Evolutionary conservation across 1,284 basidiomycete genomes (phyloP), one percentile per base, ranked within the genome.

Genomic region (Trametes sp.): DNA sequence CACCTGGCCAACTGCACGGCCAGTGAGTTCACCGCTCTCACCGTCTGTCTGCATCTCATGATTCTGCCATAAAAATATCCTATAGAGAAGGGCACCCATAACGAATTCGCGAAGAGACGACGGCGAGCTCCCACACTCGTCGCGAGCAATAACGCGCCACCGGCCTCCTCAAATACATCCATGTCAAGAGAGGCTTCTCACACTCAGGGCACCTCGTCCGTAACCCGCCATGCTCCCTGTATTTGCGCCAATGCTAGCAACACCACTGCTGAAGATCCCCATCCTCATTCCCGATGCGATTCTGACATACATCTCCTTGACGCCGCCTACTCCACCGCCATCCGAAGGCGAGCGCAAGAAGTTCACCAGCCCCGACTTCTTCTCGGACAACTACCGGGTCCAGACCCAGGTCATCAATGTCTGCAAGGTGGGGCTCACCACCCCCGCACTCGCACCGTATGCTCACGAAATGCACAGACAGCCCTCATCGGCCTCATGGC

Each of bases 401-500:
- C 54, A 56, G 54, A 48, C 14, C 6, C n/a, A 35, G 14, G 0
- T 46, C 2, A 28, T 56, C 13, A 46, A 36, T 11, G 13, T 48
- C 2, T 56, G 54, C 44, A 56, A 56, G 33, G 54, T 55, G 35
- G 7, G 31, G 4, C 6, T 21, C 33, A 3, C 19, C 16, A 3
- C 8, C n/a, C 1, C 31, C 29, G 23, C 35, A n/a, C 29, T 14
- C 29, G 29, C 49, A 9, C 35, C 23, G 23, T 13, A 7, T 14
- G 33, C 50, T n/a, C n/a, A n/a, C n/a, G n/a, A n/a, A n/a, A n/a
- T 16, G n/a, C 29, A n/a, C 33, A 56, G 54, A 8, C 21, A 14
- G 54, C 54, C 29, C 54, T 56, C 54, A 56, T 56, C 7, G 44
- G 54, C 44, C 54, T 56, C 21, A 56, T 56, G 33, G 33, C 54